Base-by-base conservation (phyloP, 139 green algal species). In the Volvox reticuliferus region DNA sequence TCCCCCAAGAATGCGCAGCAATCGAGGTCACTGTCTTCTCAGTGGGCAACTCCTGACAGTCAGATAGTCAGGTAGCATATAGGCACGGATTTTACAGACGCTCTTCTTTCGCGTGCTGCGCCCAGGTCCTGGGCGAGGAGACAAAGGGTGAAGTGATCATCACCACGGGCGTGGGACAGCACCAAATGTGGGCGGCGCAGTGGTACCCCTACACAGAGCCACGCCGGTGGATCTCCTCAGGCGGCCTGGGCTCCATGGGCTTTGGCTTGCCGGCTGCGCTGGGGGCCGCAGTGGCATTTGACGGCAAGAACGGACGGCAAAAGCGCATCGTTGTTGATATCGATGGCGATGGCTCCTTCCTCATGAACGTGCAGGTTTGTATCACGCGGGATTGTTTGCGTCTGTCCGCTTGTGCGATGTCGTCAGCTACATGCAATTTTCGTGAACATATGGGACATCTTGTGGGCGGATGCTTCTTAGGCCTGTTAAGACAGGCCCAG, bases 131-230 rank as follows among this genome's bases (percentile, higher is more conserved):
- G 92, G 96, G 97, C 85, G 97, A 99, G 93, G 95, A 99, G 95
- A 99, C 98, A 0, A 93, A 98, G 16, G 98, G 98, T 28, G 95
- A 99, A 55, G 98, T 98, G 30, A 97, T 99, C 86, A 96, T 99
- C 89, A 98, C 97, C 36, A 99, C 98, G 0, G 98, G 98, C 22
- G 98, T 99, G 50, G 98, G 98, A 0, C 98, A 99, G 95, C 98
- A 99, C 92, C 98, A 99, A 92, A 99, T 99, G 98, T 99, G 97
- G 96, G 96, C 97, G 9, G 98, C 98, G 77, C 98, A 99, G 91
- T 99, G 95, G 94, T 99, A 99, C 95, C 95, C 95, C 21, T 98
- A 98, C 91, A 68, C 87, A 21, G 91, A 96, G 89, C 97, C 98
- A 12, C 93, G 98, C 24, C 92, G 84, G 12, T 97, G 94, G 94